phyloP scores from a whole-genome alignment of 2,329 filamentous ascomycete genomes.

The Calcarisporium arbuscula region DNA sequence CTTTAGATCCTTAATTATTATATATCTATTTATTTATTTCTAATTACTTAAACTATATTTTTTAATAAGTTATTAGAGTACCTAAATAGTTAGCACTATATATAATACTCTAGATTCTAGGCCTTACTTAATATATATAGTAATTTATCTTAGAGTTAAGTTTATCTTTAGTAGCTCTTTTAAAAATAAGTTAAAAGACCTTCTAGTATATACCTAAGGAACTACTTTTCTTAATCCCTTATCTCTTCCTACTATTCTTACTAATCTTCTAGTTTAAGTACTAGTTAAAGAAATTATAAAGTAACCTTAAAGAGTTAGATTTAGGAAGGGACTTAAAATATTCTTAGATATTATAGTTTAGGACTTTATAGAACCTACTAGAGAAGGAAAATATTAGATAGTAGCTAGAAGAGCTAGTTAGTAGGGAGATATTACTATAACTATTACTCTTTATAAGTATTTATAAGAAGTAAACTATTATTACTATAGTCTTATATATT shows the following conservation, averaged over 20 bases:
- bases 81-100: constrained; percentile 9
- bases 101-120: neutral
- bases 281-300: constrained; percentile 16
- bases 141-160: constrained; percentile 12
- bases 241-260: constrained; percentile 11
- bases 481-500: constrained; percentile 10
- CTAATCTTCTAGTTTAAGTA: constrained; percentile 11
- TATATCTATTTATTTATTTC: constrained; percentile 15
- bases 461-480: constrained; percentile 2
- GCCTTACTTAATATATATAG: constrained; percentile 11
- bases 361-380: too few species aligned
- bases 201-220: constrained; percentile 21
- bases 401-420: neutral
- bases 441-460: constrained; percentile 10
- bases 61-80: constrained; percentile 15
- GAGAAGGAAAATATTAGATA: too few species aligned
- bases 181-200: constrained; percentile 17
- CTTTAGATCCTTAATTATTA: constrained; percentile 18
- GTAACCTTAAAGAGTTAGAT: too few species aligned
- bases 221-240: constrained; percentile 11
- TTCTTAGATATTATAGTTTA: too few species aligned
- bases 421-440: constrained; percentile 7
- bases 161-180: constrained; percentile 14
- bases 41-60: constrained; percentile 12
- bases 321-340: too few species aligned